A percentile compares a stretch with the other conserved stretches of the same genome.
Conservation (phyloP, 208 protist species). For the Angomonas ambiguus region DNA sequence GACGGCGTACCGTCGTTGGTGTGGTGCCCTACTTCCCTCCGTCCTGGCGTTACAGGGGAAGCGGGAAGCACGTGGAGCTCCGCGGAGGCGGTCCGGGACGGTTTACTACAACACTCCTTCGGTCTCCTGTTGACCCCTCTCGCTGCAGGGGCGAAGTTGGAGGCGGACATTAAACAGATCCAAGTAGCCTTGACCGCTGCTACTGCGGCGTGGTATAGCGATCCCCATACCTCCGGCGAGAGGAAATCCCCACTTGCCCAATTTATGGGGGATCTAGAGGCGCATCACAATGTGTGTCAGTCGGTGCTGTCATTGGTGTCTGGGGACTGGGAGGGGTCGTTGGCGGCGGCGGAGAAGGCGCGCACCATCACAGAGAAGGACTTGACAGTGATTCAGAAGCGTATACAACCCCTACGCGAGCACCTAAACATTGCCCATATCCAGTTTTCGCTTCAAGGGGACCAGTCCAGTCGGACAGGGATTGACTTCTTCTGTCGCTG, state of each 20-base stretch:
- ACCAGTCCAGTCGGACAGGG: constrained; percentile 35
- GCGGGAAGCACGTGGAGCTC: not conserved
- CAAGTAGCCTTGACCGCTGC: constrained; percentile 37
- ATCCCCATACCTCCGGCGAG: constrained; percentile 6
- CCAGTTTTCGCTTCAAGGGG: constrained; percentile 22
- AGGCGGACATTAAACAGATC: constrained; percentile 29
- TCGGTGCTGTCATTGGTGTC: constrained; percentile 54
- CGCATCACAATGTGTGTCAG: constrained; percentile 38
- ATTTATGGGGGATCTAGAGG: no score
- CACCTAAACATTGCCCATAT: constrained; percentile 27
- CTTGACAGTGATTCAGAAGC: constrained; percentile 25
- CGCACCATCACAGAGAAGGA: constrained; percentile 51
- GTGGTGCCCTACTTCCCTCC: constrained; percentile 26
- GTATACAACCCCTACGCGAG: constrained; percentile 46
- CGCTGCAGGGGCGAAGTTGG: constrained; percentile 37
- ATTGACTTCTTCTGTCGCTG: constrained; percentile 85
- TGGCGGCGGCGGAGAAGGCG: constrained; percentile 31
- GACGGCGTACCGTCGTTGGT: constrained; percentile 47
- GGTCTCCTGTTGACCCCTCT: constrained; percentile 61
- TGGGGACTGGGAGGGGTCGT: constrained; percentile 67
- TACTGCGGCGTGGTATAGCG: constrained; percentile 10
- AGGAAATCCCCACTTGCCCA: constrained; percentile 14
- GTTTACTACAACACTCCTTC: constrained; percentile 30
- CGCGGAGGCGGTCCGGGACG: not conserved
- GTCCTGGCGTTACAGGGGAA: not conserved